Evolutionary conservation across 257 asterid species (phyloP).

Genomic region (Prunella vulgaris): DNA sequence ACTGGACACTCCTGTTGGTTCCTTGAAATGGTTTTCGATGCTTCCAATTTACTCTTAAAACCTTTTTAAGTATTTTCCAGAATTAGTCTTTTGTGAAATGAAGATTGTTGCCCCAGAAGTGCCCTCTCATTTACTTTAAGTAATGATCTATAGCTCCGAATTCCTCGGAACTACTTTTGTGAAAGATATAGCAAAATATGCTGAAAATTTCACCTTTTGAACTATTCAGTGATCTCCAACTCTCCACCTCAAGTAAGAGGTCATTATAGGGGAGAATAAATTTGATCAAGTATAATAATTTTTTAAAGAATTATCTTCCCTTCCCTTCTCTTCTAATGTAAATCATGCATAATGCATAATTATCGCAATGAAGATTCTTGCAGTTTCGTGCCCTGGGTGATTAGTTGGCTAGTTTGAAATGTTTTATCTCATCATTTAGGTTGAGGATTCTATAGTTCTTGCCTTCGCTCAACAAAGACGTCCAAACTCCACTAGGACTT

Average conservation of each 20-base stretch:
- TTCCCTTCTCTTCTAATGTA: slow-evolving; percentile 7
- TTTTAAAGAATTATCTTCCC: slow-evolving; percentile 13
- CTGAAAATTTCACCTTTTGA: neutral
- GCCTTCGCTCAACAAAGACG: slow-evolving; percentile 90
- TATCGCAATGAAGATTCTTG: slow-evolving; percentile 18
- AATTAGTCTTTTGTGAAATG: slow-evolving; percentile 10
- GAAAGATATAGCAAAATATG: neutral
- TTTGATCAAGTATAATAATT: slow-evolving; percentile 14
- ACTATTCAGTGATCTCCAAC: neutral
- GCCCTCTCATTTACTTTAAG: neutral
- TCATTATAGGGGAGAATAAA: neutral
- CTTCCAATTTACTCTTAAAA: neutral
- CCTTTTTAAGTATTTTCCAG: neutral
- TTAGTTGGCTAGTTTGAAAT: neutral
- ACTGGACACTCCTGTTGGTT: neutral
- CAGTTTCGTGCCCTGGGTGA: slow-evolving; percentile 16
- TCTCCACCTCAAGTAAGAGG: neutral
- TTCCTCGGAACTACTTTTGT: neutral
- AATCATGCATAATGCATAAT: slow-evolving; percentile 15
- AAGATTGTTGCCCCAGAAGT: neutral
- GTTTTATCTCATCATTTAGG: slow-evolving; percentile 35
- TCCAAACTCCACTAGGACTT: slow-evolving; percentile 67
- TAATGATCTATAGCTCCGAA: neutral
- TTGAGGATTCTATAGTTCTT: slow-evolving; percentile 86
- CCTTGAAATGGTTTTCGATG: neutral